These are phyloP conservation scores for Mollisiaceae sp. DNA, from an alignment of 2,329 filamentous ascomycete genomes.

Conservation along the genomic window DNA sequence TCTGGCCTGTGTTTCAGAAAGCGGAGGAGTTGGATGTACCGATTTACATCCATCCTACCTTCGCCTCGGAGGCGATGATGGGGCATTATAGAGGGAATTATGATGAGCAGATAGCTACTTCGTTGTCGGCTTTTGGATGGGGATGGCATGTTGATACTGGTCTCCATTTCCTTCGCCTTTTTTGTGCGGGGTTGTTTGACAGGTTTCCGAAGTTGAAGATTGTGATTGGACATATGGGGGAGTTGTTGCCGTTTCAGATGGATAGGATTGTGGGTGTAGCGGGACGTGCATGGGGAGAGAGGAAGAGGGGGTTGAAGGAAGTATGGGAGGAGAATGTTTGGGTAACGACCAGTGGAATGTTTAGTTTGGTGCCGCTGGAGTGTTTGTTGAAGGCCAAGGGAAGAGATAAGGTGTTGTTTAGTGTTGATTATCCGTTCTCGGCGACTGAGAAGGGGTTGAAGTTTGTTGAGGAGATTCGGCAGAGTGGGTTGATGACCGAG, in stretches of 20 bases:
- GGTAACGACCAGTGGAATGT: slow-evolving; percentile 61
- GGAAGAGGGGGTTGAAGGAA: slow-evolving; percentile 47
- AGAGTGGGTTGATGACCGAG: slow-evolving; percentile 54
- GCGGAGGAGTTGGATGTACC: slow-evolving; percentile 50
- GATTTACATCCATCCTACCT: slow-evolving; percentile 50
- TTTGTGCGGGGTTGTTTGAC: slow-evolving; percentile 60
- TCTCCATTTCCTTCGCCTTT: slow-evolving; percentile 55
- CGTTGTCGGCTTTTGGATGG: slow-evolving; percentile 50
- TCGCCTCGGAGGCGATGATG: slow-evolving; percentile 41
- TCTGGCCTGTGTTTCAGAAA: slow-evolving; percentile 43
- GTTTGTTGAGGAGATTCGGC: slow-evolving; percentile 54
- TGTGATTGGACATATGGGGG: slow-evolving; percentile 58
- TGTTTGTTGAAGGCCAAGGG: slow-evolving; percentile 51
- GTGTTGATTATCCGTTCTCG: slow-evolving; percentile 62
- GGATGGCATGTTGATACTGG: slow-evolving; percentile 58
- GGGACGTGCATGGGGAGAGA: slow-evolving; percentile 39
- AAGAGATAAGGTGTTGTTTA: slow-evolving; percentile 59
- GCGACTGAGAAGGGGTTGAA: slow-evolving; percentile 53
- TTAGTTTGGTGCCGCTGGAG: slow-evolving; percentile 53
- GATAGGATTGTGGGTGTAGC: slow-evolving; percentile 49
- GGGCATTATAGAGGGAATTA: slow-evolving; percentile 43
- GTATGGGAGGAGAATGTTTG: slow-evolving; percentile 63
- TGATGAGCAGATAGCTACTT: slow-evolving; percentile 35
- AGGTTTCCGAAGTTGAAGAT: slow-evolving; percentile 58
- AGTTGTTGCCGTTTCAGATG: slow-evolving; percentile 60